These are phyloP conservation scores for Oryza punctata DNA, from an alignment of 176 grass and related monocot species.

Conservation along the genomic window DNA sequence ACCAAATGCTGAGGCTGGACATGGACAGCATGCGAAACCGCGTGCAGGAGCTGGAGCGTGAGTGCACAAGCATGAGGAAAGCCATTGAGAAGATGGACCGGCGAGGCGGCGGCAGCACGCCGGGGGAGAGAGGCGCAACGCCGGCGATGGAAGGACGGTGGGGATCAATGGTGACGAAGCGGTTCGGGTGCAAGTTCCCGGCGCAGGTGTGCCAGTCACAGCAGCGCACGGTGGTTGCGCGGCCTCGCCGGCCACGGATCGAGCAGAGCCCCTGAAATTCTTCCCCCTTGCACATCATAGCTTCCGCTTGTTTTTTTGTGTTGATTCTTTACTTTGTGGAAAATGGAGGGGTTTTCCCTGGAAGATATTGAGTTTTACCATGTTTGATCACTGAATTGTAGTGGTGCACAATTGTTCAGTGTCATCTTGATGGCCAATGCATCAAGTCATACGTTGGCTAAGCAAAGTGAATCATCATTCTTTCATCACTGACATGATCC, in stretches of 20 bases:
- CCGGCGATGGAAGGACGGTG: constrained; percentile 44
- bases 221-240: constrained; percentile 69
- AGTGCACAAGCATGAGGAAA: constrained; percentile 92
- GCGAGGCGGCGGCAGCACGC: constrained; percentile 11
- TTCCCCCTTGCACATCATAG: constrained; percentile 32
- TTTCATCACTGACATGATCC: not conserved
- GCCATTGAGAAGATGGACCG: constrained; percentile 83
- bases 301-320: constrained; percentile 44
- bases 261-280: constrained; percentile 75
- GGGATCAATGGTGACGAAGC: constrained; percentile 61
- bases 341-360: constrained; percentile 23
- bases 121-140: not conserved
- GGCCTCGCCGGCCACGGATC: constrained; percentile 63
- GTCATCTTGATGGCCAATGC: not conserved
- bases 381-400: constrained; percentile 24
- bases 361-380: not conserved
- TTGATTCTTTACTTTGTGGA: constrained; percentile 55
- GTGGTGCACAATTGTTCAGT: not conserved
- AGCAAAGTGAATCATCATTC: not conserved
- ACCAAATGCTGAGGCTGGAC: constrained; percentile 91
- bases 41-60: constrained; percentile 91
- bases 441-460: not conserved
- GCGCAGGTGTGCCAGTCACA: constrained; percentile 93
- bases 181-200: constrained; percentile 88
- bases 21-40: constrained; percentile 97